These are phyloP conservation scores for Pascua guehoae DNA, from an alignment of 1,284 basidiomycete genomes.

Conservation along the genomic window DNA sequence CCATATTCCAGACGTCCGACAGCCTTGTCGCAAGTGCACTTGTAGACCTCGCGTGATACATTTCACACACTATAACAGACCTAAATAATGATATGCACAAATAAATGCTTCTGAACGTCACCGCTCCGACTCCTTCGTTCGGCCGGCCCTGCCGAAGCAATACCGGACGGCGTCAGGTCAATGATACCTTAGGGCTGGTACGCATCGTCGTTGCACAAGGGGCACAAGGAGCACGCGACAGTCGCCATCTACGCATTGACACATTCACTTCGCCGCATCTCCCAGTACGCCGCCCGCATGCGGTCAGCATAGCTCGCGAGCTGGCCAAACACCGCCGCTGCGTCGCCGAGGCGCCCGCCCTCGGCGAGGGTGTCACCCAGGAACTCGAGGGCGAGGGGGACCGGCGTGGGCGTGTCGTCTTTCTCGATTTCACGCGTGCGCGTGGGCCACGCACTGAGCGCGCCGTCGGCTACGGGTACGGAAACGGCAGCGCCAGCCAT, in stretches of 20 bases:
- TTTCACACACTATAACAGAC: too few relatives aligned
- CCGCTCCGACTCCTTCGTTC: too few relatives aligned
- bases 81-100: too few relatives aligned
- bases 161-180: too few relatives aligned
- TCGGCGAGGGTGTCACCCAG: slow-evolving; percentile 71
- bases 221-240: too few relatives aligned
- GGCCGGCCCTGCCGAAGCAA: too few relatives aligned
- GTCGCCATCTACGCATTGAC: slow-evolving; percentile 8
- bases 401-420: slow-evolving; percentile 66
- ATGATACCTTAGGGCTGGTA: too few relatives aligned
- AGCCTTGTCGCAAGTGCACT: too few relatives aligned
- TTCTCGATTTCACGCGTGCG: slow-evolving; percentile 55
- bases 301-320: slow-evolving; percentile 69
- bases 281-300: slow-evolving; percentile 57
- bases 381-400: slow-evolving; percentile 75
- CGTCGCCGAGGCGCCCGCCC: slow-evolving; percentile 53
- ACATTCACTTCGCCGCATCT: slow-evolving; percentile 27
- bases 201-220: too few relatives aligned
- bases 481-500: slow-evolving; percentile 38
- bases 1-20: too few relatives aligned
- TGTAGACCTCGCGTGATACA: too few relatives aligned
- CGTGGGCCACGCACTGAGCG: slow-evolving; percentile 26
- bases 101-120: too few relatives aligned
- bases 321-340: slow-evolving; percentile 64
- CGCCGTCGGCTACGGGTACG: slow-evolving; percentile 24